These are phyloP conservation scores for Ceratocystis cacaofunesta DNA, from an alignment of 2,329 filamentous ascomycete genomes.

Conservation along the genomic window DNA sequence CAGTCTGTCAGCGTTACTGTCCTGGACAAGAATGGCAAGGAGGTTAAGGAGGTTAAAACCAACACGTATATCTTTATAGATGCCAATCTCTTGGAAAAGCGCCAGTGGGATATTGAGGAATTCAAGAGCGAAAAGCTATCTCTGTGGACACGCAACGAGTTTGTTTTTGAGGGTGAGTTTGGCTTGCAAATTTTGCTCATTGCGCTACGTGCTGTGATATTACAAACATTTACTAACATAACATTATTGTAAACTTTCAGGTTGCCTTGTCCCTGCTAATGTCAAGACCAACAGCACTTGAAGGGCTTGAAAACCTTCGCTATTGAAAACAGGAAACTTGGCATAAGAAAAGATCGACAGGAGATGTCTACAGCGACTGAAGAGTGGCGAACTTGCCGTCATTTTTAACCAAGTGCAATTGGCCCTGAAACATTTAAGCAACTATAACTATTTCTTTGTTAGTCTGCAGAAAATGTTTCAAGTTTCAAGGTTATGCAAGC, in stretches of 20 bases:
- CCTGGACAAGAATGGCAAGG: slow-evolving; percentile 28
- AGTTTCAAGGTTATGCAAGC: background rate
- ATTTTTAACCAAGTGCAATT: background rate
- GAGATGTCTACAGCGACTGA: background rate
- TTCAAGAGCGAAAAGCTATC: slow-evolving; percentile 62
- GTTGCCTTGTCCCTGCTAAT: slow-evolving; percentile 4
- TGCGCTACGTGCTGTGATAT: background rate
- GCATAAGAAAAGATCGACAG: background rate
- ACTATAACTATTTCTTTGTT: background rate
- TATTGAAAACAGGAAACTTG: background rate
- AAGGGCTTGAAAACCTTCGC: background rate
- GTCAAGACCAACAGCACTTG: background rate
- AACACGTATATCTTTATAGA: slow-evolving; percentile 51
- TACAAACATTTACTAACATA: background rate
- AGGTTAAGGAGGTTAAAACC: slow-evolving; percentile 35
- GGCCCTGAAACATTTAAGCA: background rate
- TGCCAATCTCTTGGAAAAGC: slow-evolving; percentile 42
- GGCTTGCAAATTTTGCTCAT: slow-evolving; percentile 3
- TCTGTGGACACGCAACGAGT: slow-evolving; percentile 32
- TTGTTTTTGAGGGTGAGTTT: slow-evolving; percentile 20
- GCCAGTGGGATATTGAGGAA: slow-evolving; percentile 78
- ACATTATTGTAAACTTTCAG: background rate
- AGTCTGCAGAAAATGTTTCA: background rate
- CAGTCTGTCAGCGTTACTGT: slow-evolving; percentile 39
- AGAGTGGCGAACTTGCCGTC: background rate